Percentiles rank a stretch among this genome's conserved stretches.
Conservation (phyloP, 2,329 filamentous ascomycete species). For the Cyphellophora attinorum region DNA sequence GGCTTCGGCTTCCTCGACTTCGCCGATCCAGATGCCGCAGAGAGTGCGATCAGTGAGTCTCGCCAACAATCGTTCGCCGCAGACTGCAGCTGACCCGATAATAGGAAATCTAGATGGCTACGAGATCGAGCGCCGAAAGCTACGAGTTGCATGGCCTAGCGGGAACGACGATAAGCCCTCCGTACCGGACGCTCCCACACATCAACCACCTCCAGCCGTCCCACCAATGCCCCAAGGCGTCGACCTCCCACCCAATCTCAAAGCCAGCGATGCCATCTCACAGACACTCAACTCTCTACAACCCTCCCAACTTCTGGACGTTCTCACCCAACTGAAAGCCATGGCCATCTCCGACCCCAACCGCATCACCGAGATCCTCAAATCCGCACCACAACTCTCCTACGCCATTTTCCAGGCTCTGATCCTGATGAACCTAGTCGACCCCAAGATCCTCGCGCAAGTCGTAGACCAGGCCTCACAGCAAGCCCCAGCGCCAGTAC, state of each 20-base stretch:
- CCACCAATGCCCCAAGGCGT: slow-evolving; percentile 77
- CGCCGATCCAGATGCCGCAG: slow-evolving; percentile 77
- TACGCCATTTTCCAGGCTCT: slow-evolving; percentile 94
- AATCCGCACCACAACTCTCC: slow-evolving; percentile 81
- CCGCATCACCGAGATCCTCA: slow-evolving; percentile 75
- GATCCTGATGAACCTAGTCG: slow-evolving; percentile 84
- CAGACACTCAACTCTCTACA: slow-evolving; percentile 80
- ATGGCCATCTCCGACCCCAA: slow-evolving; percentile 72
- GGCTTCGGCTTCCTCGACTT: slow-evolving; percentile 97
- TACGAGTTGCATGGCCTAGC: slow-evolving; percentile 92
- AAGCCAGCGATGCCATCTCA: slow-evolving; percentile 82
- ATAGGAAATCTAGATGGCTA: slow-evolving; percentile 93
- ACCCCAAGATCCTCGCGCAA: slow-evolving; percentile 68
- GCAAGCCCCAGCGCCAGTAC: slow-evolving; percentile 16
- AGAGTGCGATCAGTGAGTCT: neutral
- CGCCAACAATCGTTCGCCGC: too few species aligned
- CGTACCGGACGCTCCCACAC: slow-evolving; percentile 23
- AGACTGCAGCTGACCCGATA: too few species aligned
- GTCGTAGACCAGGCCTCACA: slow-evolving; percentile 57
- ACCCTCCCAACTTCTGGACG: slow-evolving; percentile 80
- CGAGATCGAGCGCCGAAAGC: slow-evolving; percentile 88
- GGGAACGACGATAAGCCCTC: slow-evolving; percentile 51
- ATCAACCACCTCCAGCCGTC: slow-evolving; percentile 33
- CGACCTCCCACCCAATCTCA: slow-evolving; percentile 73
- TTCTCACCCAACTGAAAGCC: slow-evolving; percentile 88